Evolutionary conservation across 345 rosid genomes (phyloP).

Genomic region (Pistacia integerrima): DNA sequence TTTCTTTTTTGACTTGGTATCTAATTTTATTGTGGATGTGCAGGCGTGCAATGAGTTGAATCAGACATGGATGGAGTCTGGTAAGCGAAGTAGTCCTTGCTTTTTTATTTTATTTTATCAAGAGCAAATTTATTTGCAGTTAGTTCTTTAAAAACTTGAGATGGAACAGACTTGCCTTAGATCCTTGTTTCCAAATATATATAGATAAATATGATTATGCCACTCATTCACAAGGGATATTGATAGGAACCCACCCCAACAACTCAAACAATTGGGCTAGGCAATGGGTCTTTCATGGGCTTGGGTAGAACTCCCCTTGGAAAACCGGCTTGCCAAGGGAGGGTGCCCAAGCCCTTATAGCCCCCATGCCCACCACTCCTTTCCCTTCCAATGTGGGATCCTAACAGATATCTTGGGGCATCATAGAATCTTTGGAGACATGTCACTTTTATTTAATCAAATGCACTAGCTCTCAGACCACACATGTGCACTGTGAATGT

Average conservation of each 20-base stretch:
- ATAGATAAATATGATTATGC: not conserved
- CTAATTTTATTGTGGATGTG: constrained; percentile 20
- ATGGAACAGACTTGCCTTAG: not conserved
- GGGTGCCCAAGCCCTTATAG: no score
- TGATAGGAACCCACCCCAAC: no score
- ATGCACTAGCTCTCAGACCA: not conserved
- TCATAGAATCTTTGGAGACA: not conserved
- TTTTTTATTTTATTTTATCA: not conserved
- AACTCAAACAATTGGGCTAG: no score
- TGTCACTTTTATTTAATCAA: not conserved
- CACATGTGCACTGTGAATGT: not conserved
- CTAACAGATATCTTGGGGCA: not conserved
- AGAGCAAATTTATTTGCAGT: not conserved
- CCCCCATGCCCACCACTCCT: no score
- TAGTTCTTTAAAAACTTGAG: not conserved
- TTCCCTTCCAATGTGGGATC: no score
- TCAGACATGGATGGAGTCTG: constrained; percentile 99
- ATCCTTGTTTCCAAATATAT: not conserved
- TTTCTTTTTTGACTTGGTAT: not conserved
- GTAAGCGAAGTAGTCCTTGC: constrained; percentile 36
- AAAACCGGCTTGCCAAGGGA: no score
- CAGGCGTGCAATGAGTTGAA: constrained; percentile 96
- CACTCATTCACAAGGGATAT: not conserved
- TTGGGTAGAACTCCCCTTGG: no score
- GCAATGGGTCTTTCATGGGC: no score